phyloP scores from a whole-genome alignment of 108 stramenopile genomes.

The Cyclostephanos invisitatus region DNA sequence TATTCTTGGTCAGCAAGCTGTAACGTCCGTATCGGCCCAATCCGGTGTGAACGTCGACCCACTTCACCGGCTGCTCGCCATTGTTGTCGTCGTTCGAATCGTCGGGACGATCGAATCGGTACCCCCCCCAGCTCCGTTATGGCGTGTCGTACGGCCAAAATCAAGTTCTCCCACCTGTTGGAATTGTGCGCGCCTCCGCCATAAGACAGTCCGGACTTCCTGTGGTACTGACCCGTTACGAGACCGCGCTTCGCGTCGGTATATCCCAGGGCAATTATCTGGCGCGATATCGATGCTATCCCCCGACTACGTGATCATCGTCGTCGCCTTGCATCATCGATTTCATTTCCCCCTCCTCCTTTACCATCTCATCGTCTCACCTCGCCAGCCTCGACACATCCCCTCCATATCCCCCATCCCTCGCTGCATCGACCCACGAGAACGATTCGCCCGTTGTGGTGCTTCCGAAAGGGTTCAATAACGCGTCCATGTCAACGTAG shows the following conservation, averaged over 20 bases:
- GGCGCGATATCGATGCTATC: neutral
- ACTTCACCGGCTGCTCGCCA: slow-evolving; percentile 30
- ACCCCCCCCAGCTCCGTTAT: slow-evolving; percentile 34
- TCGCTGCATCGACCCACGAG: slow-evolving; percentile 36
- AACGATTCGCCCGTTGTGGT: slow-evolving; percentile 2
- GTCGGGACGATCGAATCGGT: slow-evolving; percentile 1
- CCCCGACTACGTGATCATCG: too few relatives aligned
- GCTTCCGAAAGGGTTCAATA: slow-evolving; percentile 48
- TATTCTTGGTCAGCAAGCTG: slow-evolving; percentile 26
- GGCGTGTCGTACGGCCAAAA: slow-evolving; percentile 38
- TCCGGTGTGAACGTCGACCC: slow-evolving; percentile 89
- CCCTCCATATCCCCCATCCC: slow-evolving; percentile 17
- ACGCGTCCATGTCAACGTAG: slow-evolving; percentile 57
- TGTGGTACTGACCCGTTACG: slow-evolving; percentile 80
- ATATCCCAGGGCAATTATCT: slow-evolving; percentile 51
- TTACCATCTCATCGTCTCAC: slow-evolving; percentile 20
- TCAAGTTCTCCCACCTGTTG: slow-evolving; percentile 52
- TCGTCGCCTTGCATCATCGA: too few relatives aligned
- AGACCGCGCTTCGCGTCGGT: slow-evolving; percentile 56
- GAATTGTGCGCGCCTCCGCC: slow-evolving; percentile 59
- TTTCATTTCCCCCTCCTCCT: neutral
- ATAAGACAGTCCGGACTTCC: slow-evolving; percentile 67
- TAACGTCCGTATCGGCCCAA: slow-evolving; percentile 67
- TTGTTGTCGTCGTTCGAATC: neutral
- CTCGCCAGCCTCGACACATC: slow-evolving; percentile 13